phyloP scores from a whole-genome alignment of 2,329 filamentous ascomycete species.

The Diaporthe citriasiana region DNA sequence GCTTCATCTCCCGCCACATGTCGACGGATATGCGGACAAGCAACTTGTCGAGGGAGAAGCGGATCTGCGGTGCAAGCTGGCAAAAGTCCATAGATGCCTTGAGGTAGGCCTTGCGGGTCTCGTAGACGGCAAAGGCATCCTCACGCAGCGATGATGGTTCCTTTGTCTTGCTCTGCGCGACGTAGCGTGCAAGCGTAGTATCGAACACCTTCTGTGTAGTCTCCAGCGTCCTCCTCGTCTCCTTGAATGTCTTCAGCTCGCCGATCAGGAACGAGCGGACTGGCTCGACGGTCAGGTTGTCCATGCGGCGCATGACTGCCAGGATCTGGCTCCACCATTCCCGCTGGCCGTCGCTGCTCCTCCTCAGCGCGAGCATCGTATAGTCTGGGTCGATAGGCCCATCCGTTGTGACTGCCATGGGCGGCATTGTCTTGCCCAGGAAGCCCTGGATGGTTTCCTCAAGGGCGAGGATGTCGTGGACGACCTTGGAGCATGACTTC shows the following conservation, averaged over 20 bases:
- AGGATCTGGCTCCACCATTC: slow-evolving; percentile 89
- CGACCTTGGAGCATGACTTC: slow-evolving; percentile 67
- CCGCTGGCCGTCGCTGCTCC: slow-evolving; percentile 86
- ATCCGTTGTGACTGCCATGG: slow-evolving; percentile 77
- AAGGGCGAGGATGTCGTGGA: slow-evolving; percentile 76
- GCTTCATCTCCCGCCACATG: slow-evolving; percentile 88
- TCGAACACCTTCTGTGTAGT: slow-evolving; percentile 88
- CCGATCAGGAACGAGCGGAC: slow-evolving; percentile 82
- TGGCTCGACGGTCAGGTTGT: slow-evolving; percentile 83
- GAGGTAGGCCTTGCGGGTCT: slow-evolving; percentile 90
- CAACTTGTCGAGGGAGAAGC: slow-evolving; percentile 86
- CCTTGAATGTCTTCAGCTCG: slow-evolving; percentile 89
- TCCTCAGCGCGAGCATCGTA: slow-evolving; percentile 86
- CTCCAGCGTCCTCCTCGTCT: slow-evolving; percentile 82
- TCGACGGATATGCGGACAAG: slow-evolving; percentile 88
- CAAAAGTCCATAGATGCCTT: slow-evolving; percentile 96
- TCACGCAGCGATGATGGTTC: slow-evolving; percentile 92
- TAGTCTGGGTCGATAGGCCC: slow-evolving; percentile 95
- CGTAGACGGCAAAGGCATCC: slow-evolving; percentile 95
- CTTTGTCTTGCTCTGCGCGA: slow-evolving; percentile 90
- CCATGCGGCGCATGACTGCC: slow-evolving; percentile 81
- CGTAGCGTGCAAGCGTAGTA: slow-evolving; percentile 83
- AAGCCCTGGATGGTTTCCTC: slow-evolving; percentile 86
- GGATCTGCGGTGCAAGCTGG: slow-evolving; percentile 86
- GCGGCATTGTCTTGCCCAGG: slow-evolving; percentile 81